Percentiles rank a stretch among this genome's conserved stretches.
phyloP scores from a whole-genome alignment of 2,329 filamentous ascomycete species.

The Ceratocystis colombiana region DNA sequence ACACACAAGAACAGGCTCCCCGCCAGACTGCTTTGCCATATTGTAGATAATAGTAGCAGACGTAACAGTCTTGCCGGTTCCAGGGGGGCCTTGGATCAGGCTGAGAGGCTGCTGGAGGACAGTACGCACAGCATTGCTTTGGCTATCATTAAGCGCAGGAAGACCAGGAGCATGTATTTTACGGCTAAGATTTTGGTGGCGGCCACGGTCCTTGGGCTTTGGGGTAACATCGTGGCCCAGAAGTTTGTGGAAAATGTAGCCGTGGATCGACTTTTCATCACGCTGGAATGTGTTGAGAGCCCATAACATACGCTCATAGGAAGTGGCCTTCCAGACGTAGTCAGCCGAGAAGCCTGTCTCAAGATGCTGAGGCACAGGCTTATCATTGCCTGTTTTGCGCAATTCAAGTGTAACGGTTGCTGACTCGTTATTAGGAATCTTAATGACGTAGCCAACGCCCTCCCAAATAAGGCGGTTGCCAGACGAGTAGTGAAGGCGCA shows the following conservation, averaged over 20 bases:
- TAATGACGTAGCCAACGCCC: constrained; percentile 96
- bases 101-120: constrained; percentile 89
- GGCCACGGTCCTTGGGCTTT: constrained; percentile 67
- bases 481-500: constrained; percentile 83
- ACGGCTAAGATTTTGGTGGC: constrained; percentile 68
- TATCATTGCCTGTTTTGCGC: constrained; percentile 89
- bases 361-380: constrained; percentile 88
- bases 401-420: constrained; percentile 95
- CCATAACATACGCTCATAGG: constrained; percentile 97
- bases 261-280: constrained; percentile 95
- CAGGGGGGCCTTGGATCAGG: constrained; percentile 91
- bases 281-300: constrained; percentile 99
- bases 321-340: constrained; percentile 99
- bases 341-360: constrained; percentile 97
- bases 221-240: constrained; percentile 90
- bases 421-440: constrained; percentile 98
- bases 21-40: constrained; percentile 80
- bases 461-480: constrained; percentile 92
- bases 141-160: constrained; percentile 88
- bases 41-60: constrained; percentile 99
- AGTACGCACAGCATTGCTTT: constrained; percentile 92
- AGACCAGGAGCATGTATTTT: constrained; percentile 93
- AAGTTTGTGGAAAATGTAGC: constrained; percentile 96
- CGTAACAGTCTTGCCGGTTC: constrained; percentile 96
- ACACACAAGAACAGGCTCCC: constrained; percentile 84